phyloP scores from a whole-genome alignment of 805 yeast species.

The Pichia occidentalis region DNA sequence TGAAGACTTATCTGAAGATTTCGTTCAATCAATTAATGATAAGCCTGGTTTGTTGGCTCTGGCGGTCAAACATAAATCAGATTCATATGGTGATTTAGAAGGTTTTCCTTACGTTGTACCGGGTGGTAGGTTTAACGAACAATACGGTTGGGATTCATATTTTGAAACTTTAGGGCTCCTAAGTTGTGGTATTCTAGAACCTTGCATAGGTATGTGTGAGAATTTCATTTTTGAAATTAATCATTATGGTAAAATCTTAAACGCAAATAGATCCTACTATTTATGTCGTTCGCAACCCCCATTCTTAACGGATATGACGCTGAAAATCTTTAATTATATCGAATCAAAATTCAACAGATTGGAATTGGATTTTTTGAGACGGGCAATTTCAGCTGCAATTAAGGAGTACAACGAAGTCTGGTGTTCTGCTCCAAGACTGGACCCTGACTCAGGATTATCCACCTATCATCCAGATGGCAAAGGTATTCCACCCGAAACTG shows the following conservation, averaged over 20 bases:
- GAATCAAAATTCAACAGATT: conserved; percentile 32
- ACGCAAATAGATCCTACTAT: conserved; percentile 91
- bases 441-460: conserved; percentile 68
- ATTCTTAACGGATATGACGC: conserved; percentile 87
- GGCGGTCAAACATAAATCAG: conserved; percentile 47
- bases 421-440: conserved; percentile 69
- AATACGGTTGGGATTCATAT: conserved; percentile 98
- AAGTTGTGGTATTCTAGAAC: conserved; percentile 53
- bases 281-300: conserved; percentile 95
- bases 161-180: conserved; percentile 83
- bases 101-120: conserved; percentile 91
- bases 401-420: conserved; percentile 81
- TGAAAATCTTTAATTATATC: conserved; percentile 57
- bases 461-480: conserved; percentile 84
- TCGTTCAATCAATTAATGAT: conserved; percentile 65
- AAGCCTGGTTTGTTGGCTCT: conserved; percentile 83
- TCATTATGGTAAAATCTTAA: conserved; percentile 86
- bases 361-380: conserved; percentile 53
- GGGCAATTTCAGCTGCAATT: conserved; percentile 73
- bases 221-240: conserved; percentile 86
- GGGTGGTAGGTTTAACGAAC: conserved; percentile 94
- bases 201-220: conserved; percentile 86
- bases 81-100: conserved; percentile 30
- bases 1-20: conserved; percentile 64
- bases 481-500: conserved; percentile 98